Evolutionary conservation across 805 yeast species (phyloP).

Genomic region (Vanderwaltozyma yarrowii): DNA sequence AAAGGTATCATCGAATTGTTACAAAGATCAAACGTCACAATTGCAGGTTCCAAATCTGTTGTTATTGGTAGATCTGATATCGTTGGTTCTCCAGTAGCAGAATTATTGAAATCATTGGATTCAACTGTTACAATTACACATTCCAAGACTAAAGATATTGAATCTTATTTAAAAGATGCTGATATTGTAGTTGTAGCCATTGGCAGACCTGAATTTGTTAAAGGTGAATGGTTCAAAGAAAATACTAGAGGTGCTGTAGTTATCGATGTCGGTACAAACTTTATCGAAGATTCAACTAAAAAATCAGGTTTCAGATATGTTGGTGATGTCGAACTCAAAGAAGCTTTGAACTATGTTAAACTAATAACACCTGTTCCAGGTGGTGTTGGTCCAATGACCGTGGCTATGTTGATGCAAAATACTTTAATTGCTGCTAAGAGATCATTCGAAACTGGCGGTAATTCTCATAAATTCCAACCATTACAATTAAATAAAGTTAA

Average conservation of each 20-base stretch:
- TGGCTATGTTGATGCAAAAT: slow-evolving; percentile 68
- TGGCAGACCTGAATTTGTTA: slow-evolving; percentile 59
- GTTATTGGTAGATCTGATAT: slow-evolving; percentile 94
- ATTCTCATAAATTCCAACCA: slow-evolving; percentile 33
- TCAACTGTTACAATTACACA: slow-evolving; percentile 87
- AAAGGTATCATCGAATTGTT: slow-evolving; percentile 80
- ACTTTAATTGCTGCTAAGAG: slow-evolving; percentile 60
- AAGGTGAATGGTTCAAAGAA: slow-evolving; percentile 62
- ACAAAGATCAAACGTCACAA: slow-evolving; percentile 52
- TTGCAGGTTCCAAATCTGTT: slow-evolving; percentile 78
- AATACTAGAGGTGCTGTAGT: slow-evolving; percentile 45
- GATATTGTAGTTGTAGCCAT: slow-evolving; percentile 80
- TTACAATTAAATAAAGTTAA: slow-evolving; percentile 43
- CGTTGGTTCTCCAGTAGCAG: slow-evolving; percentile 90
- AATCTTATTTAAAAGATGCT: slow-evolving; percentile 50
- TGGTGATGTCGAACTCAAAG: slow-evolving; percentile 65
- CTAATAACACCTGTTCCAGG: slow-evolving; percentile 84
- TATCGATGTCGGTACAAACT: slow-evolving; percentile 79
- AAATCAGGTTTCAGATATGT: slow-evolving; percentile 64
- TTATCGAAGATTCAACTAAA: slow-evolving; percentile 51
- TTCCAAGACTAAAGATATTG: slow-evolving; percentile 56
- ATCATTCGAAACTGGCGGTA: slow-evolving; percentile 20
- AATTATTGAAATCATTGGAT: slow-evolving; percentile 65
- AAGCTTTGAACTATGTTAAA: slow-evolving; percentile 32
- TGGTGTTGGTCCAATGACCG: slow-evolving; percentile 91